Evolutionary conservation across 805 yeast species (phyloP).

Genomic region (Candida succiphila): DNA sequence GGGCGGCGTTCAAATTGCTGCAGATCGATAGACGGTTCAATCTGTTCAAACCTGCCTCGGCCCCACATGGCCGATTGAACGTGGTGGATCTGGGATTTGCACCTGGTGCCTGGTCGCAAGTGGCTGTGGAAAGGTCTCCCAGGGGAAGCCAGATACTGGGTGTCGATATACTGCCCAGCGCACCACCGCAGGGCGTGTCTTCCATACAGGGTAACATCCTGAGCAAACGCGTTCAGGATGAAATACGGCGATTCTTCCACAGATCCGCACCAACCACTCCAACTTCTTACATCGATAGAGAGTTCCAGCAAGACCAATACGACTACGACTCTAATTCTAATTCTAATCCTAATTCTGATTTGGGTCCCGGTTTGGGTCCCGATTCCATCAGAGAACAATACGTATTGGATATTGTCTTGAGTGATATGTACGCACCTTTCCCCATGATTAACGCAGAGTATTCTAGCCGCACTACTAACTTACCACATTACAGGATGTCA

Average conservation of each 20-base stretch:
- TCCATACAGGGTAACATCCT: slow-evolving; percentile 85
- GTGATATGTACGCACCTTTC: slow-evolving; percentile 77
- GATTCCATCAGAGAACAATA: background rate
- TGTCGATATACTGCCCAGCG: slow-evolving; percentile 68
- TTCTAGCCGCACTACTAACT: slow-evolving; percentile 62
- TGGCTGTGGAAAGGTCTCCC: slow-evolving; percentile 46
- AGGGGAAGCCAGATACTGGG: slow-evolving; percentile 58
- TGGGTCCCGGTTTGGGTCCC: slow-evolving; percentile 4
- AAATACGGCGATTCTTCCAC: slow-evolving; percentile 40
- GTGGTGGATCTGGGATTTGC: slow-evolving; percentile 89
- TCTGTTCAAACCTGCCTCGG: slow-evolving; percentile 29
- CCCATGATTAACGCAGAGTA: slow-evolving; percentile 39
- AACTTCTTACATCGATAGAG: background rate
- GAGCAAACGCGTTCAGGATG: slow-evolving; percentile 49
- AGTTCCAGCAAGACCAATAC: background rate
- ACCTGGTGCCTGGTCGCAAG: slow-evolving; percentile 94
- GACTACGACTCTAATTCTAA: background rate
- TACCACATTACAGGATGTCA: slow-evolving; percentile 82
- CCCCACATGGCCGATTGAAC: slow-evolving; percentile 19
- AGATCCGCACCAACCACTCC: background rate
- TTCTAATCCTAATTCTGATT: background rate
- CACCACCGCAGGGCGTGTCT: slow-evolving; percentile 74
- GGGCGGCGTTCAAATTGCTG: slow-evolving; percentile 85
- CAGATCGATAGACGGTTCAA: slow-evolving; percentile 61
- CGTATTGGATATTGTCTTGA: slow-evolving; percentile 58